Evolutionary conservation across 352 stramenopile genomes (phyloP).

Genomic region (Phytophthora tentaculata): DNA sequence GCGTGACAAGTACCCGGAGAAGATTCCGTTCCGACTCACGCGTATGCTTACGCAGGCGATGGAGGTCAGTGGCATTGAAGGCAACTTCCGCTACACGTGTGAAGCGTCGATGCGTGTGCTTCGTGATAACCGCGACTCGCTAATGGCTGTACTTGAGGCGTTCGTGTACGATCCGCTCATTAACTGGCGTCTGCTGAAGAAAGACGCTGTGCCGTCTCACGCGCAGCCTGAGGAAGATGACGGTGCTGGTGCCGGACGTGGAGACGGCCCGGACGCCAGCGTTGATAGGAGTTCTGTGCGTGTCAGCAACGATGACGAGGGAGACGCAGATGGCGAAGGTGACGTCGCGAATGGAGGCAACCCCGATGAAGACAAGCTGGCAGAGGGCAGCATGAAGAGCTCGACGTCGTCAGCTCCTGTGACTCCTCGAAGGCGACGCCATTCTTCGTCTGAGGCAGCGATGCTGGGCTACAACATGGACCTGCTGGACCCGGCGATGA

Average conservation of each 20-base stretch:
- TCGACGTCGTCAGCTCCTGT: constrained; percentile 48
- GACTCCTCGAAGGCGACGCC: constrained; percentile 53
- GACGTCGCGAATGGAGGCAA: constrained; percentile 25
- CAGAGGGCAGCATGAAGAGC: constrained; percentile 63
- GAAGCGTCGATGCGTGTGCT: constrained; percentile 98
- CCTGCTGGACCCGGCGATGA: constrained; percentile 55
- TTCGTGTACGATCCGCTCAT: constrained; percentile 99
- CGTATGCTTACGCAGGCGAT: constrained; percentile 99
- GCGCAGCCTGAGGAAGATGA: constrained; percentile 70
- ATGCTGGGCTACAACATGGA: constrained; percentile 77
- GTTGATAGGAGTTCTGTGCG: constrained; percentile 25
- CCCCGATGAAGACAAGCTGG: constrained; percentile 46
- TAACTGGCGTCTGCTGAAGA: constrained; percentile 97
- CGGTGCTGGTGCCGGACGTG: constrained; percentile 29
- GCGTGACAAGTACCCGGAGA: constrained; percentile 99
- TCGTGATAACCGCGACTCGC: constrained; percentile 97
- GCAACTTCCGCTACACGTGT: constrained; percentile 99
- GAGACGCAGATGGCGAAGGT: constrained; percentile 19
- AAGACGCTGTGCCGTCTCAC: constrained; percentile 78
- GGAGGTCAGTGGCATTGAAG: constrained; percentile 99
- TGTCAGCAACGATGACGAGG: constrained; percentile 26
- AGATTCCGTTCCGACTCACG: constrained; percentile 99
- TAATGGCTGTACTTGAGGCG: constrained; percentile 99
- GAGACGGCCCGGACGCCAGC: constrained; percentile 19
- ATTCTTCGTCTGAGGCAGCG: constrained; percentile 63